These are phyloP conservation scores for Cryphonectria carpinicola DNA, from an alignment of 2,329 filamentous ascomycete species.

Conservation along the genomic window DNA sequence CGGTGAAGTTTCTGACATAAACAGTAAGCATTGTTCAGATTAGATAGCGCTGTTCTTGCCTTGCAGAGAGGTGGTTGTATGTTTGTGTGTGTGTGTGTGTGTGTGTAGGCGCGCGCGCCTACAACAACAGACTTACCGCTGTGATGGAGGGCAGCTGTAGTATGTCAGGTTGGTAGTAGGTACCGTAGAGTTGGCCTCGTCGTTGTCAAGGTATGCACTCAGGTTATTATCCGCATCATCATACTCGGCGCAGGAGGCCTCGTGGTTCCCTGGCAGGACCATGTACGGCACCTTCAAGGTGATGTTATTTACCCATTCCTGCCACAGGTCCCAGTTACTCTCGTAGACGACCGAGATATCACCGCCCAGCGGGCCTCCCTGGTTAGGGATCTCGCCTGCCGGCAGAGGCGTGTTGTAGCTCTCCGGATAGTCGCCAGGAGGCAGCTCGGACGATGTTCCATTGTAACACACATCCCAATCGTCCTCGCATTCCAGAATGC, in stretches of 20 bases:
- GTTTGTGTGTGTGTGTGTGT: too few relatives aligned
- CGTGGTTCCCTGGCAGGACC: constrained; percentile 55
- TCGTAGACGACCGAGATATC: constrained; percentile 55
- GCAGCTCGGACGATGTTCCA: constrained; percentile 47
- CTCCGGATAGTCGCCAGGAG: constrained; percentile 42
- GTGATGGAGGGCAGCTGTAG: constrained; percentile 56
- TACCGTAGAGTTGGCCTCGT: constrained; percentile 47
- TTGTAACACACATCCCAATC: constrained; percentile 58
- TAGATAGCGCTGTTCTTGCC: too few relatives aligned
- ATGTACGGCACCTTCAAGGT: constrained; percentile 52
- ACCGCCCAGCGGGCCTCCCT: constrained; percentile 51
- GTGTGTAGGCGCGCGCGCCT: too few relatives aligned
- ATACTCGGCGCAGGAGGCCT: constrained; percentile 52
- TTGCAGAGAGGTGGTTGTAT: not conserved
- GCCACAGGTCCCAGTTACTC: constrained; percentile 56
- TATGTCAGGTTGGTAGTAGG: constrained; percentile 46
- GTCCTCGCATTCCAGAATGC: constrained; percentile 52
- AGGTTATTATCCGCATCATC: constrained; percentile 49
- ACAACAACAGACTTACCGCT: constrained; percentile 39
- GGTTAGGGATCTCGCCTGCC: constrained; percentile 47
- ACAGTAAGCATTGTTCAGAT: not conserved
- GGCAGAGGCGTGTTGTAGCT: constrained; percentile 51
- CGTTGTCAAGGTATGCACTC: constrained; percentile 51
- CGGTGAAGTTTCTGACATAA: constrained; percentile 49
- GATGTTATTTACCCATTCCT: constrained; percentile 51